Percentiles rank a stretch among this genome's conserved stretches.
These are phyloP conservation scores for Thielaviopsis euricoi DNA, from an alignment of 2,329 filamentous ascomycete species.

Conservation along the genomic window DNA sequence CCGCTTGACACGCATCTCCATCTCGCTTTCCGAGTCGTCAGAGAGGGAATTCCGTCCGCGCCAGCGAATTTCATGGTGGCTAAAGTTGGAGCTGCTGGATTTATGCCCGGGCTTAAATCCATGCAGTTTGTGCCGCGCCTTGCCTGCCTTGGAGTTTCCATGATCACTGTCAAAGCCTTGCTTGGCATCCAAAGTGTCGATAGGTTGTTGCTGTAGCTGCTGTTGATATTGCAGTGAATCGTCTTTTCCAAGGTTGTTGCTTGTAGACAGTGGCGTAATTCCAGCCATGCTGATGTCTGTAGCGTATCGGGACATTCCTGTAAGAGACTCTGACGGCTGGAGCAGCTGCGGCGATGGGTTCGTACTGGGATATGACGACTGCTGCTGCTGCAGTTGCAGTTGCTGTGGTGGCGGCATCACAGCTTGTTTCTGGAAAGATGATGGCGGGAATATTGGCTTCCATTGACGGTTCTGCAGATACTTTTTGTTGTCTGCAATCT, in stretches of 20 bases:
- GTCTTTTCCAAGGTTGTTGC: constrained; percentile 15
- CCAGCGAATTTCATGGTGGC: constrained; percentile 35
- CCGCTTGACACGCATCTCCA: constrained; percentile 23
- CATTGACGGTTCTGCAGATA: constrained; percentile 69
- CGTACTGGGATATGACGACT: background rate
- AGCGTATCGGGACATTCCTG: constrained; percentile 18
- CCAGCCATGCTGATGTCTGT: constrained; percentile 16
- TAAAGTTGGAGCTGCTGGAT: constrained; percentile 31
- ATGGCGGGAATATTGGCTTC: constrained; percentile 44
- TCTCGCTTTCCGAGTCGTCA: constrained; percentile 43
- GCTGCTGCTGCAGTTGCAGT: background rate
- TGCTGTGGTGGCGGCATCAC: background rate
- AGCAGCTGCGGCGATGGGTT: background rate
- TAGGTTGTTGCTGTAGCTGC: constrained; percentile 7
- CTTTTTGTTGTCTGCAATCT: constrained; percentile 63
- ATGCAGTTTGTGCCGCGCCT: constrained; percentile 9
- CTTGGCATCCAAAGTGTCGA: background rate
- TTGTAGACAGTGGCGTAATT: constrained; percentile 13
- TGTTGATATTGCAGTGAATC: constrained; percentile 18
- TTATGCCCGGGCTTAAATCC: constrained; percentile 23
- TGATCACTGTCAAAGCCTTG: constrained; percentile 9
- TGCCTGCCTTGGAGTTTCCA: constrained; percentile 6
- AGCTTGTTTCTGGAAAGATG: constrained; percentile 9
- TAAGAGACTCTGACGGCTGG: constrained; percentile 15
- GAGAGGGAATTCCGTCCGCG: constrained; percentile 36